Evolutionary conservation across 2,329 filamentous ascomycete species (phyloP).

Genomic region (Aspergillus sp.): DNA sequence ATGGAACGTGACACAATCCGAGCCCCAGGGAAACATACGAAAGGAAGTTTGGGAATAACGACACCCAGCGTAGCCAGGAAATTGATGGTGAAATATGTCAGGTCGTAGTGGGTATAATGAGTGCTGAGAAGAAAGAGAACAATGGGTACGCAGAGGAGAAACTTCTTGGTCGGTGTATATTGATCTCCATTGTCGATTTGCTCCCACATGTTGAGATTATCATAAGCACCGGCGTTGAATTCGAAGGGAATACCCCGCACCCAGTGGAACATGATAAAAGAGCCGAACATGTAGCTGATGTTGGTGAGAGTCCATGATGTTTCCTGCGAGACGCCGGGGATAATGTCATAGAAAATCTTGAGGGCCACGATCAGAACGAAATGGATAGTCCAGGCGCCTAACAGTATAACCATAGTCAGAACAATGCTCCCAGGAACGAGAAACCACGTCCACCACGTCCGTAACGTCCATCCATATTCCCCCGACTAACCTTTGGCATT

Average conservation of each 20-base stretch:
- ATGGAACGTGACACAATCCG: not conserved
- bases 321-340: constrained; percentile 93
- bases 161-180: constrained; percentile 98
- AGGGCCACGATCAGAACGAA: constrained; percentile 82
- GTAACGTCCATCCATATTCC: too few relatives aligned
- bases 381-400: constrained; percentile 97
- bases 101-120: constrained; percentile 96
- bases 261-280: constrained; percentile 99
- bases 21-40: constrained; percentile 54
- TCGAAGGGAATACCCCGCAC: constrained; percentile 97
- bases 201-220: constrained; percentile 99
- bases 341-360: constrained; percentile 95
- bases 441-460: too few relatives aligned
- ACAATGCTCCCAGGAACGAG: constrained; percentile 2
- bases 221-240: constrained; percentile 96
- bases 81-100: constrained; percentile 96
- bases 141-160: constrained; percentile 88
- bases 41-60: constrained; percentile 92
- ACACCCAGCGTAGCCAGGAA: constrained; percentile 86
- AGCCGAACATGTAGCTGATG: constrained; percentile 97
- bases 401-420: constrained; percentile 2
- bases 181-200: constrained; percentile 99
- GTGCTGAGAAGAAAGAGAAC: constrained; percentile 93
- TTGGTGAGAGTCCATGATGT: constrained; percentile 98
- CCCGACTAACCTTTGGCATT: constrained; percentile 82